Conservation (phyloP, 805 yeast genomes). For the Hyphopichia homilentoma region DNA sequence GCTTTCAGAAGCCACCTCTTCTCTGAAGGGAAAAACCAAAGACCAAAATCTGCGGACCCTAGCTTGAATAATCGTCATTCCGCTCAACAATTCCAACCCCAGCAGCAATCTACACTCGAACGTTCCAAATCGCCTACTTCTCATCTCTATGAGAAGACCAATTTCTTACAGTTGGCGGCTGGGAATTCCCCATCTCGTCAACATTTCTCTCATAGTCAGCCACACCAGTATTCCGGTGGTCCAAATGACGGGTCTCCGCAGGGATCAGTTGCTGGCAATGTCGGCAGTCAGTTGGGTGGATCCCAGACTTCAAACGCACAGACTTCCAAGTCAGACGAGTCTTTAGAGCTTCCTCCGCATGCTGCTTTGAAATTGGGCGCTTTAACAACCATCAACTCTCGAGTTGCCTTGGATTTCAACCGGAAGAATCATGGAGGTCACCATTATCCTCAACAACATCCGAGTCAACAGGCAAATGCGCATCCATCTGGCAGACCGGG, state of each 20-base stretch:
- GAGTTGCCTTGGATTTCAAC: conserved; percentile 46
- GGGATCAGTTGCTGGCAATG: background rate
- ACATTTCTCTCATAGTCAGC: background rate
- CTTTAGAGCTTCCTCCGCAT: conserved; percentile 26
- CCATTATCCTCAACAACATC: conserved; percentile 8
- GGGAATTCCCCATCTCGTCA: conserved; percentile 13
- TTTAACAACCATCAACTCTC: conserved; percentile 56
- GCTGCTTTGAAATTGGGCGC: conserved; percentile 62
- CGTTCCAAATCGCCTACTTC: conserved; percentile 38
- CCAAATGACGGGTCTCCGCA: no score
- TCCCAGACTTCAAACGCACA: background rate
- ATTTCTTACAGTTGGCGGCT: conserved; percentile 36
- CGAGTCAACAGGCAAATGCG: conserved; percentile 11
- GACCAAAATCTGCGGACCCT: conserved; percentile 50
- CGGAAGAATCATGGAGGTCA: conserved; percentile 22
- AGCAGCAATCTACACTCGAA: conserved; percentile 22
- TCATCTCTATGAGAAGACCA: conserved; percentile 42
- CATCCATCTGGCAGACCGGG: no score
- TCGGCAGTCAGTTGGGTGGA: background rate
- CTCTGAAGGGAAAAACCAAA: conserved; percentile 14
- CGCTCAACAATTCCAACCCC: conserved; percentile 15
- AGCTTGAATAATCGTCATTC: conserved; percentile 10
- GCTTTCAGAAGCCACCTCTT: conserved; percentile 17
- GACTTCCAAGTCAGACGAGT: conserved; percentile 15
- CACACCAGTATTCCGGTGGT: background rate